These are phyloP conservation scores for Penicillium herquei DNA, from an alignment of 495 filamentous ascomycete species.

Conservation along the genomic window DNA sequence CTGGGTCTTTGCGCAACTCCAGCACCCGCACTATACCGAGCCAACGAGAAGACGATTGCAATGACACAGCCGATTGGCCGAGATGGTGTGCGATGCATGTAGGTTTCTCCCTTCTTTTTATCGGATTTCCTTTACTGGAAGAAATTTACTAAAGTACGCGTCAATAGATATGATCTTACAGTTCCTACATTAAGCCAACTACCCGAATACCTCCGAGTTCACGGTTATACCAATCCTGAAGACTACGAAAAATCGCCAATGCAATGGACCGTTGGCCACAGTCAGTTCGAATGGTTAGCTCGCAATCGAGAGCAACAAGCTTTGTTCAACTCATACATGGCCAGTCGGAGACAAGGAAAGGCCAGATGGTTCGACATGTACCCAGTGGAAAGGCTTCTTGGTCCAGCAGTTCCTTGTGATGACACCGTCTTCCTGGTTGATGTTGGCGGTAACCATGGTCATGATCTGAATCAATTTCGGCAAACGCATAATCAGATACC, in stretches of 20 bases:
- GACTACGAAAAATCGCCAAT: slow-evolving; percentile 37
- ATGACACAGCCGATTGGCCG: slow-evolving; percentile 35
- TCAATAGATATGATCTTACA: slow-evolving; percentile 34
- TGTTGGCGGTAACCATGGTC: slow-evolving; percentile 42
- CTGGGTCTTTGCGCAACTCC: slow-evolving; percentile 31
- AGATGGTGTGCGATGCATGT: slow-evolving; percentile 42
- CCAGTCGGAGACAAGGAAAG: slow-evolving; percentile 34
- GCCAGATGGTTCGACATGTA: slow-evolving; percentile 40
- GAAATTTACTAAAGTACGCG: slow-evolving; percentile 1
- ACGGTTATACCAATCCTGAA: slow-evolving; percentile 30
- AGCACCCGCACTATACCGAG: slow-evolving; percentile 25
- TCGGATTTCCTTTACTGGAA: background rate
- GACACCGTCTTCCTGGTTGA: slow-evolving; percentile 41
- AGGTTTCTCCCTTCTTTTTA: slow-evolving; percentile 12
- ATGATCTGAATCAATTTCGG: slow-evolving; percentile 33
- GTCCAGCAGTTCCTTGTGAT: slow-evolving; percentile 15
- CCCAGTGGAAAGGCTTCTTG: slow-evolving; percentile 26
- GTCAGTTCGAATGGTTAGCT: slow-evolving; percentile 43
- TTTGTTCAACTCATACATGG: slow-evolving; percentile 43
- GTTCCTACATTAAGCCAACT: slow-evolving; percentile 35
- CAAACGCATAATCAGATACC: slow-evolving; percentile 19
- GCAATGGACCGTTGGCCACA: slow-evolving; percentile 40
- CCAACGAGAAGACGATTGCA: slow-evolving; percentile 32
- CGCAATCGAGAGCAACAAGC: slow-evolving; percentile 28
- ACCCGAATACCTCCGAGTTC: slow-evolving; percentile 30